Percentiles rank a stretch among this genome's conserved stretches.
Evolutionary conservation across 352 stramenopile species (phyloP).

Genomic region (Globisporangium cystogenes): DNA sequence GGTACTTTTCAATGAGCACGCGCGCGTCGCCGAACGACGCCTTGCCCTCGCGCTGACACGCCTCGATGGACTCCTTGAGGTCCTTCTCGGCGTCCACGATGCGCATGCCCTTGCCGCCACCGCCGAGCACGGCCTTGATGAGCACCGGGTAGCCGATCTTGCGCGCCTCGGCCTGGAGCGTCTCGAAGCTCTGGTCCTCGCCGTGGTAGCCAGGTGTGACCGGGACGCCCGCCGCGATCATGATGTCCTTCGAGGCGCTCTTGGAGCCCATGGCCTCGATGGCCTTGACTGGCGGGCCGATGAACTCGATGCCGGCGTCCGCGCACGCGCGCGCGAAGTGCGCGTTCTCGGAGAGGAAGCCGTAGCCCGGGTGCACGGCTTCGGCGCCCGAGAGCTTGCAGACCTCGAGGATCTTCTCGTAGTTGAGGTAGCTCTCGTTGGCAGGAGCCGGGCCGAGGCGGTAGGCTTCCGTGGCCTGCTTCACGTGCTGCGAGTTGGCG

Average conservation of each 20-base stretch:
- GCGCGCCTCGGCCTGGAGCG: conserved; percentile 64
- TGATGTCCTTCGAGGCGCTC: conserved; percentile 90
- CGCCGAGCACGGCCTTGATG: conserved; percentile 90
- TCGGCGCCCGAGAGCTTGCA: conserved; percentile 53
- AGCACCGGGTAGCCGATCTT: conserved; percentile 92
- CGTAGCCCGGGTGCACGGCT: conserved; percentile 89
- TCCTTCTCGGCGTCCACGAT: conserved; percentile 84
- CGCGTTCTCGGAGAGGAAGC: conserved; percentile 89
- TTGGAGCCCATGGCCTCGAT: conserved; percentile 93
- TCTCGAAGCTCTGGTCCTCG: conserved; percentile 79
- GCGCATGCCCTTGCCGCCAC: conserved; percentile 91
- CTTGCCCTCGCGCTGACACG: conserved; percentile 81
- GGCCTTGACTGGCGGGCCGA: conserved; percentile 80
- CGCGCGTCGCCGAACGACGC: conserved; percentile 88
- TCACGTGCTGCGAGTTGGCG: conserved; percentile 67
- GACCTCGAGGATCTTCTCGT: conserved; percentile 69
- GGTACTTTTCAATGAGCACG: conserved; percentile 91
- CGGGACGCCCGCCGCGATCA: conserved; percentile 80
- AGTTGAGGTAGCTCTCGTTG: conserved; percentile 77
- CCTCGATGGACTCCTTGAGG: conserved; percentile 75
- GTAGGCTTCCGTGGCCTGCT: conserved; percentile 68
- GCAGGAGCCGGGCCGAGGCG: conserved; percentile 58
- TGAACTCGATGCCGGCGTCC: conserved; percentile 84
- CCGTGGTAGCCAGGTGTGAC: conserved; percentile 91
- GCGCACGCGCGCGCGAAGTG: conserved; percentile 63